Evolutionary conservation across 371 early-diverging fungal genomes (phyloP), one percentile per base, ranked within the genome.

Genomic region (Aphelidium insulamus): DNA sequence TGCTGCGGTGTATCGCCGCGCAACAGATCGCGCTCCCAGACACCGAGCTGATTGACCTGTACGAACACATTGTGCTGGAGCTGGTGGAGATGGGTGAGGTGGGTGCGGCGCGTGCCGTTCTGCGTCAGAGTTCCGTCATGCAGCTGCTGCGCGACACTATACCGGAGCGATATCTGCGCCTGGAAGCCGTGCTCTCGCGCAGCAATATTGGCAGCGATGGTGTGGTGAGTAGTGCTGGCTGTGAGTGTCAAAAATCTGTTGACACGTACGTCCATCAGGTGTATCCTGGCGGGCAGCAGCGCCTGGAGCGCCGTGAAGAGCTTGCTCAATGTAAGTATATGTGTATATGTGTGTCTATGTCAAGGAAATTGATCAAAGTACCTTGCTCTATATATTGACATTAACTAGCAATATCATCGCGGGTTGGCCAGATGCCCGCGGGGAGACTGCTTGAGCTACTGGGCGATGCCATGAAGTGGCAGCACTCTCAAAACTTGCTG

Each of bases 11-110:
- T 11, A 57, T 74, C 5, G 49, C 59, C 10, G n/a, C n/a, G n/a
- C n/a, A n/a, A n/a, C 62, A 67, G 24, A 56, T 85, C 9, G 62
- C 59, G 29, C 49, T 90, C 9, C 57, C 75, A 8, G 59, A 53
- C 8, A 52, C 52, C 23, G 70, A 72, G 30, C 55, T 82, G 22
- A 50, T 77, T 26, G 82, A 81, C 43, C 57, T 91, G 1, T 86
- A 85, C 48, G 87, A 90, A 48, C 87, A 86, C 75, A 72, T 87
- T 24, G 55, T 76, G 8, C 45, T 86, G 21, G 94, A 92, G 36
- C 51, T 90, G 17, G 56, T 73, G 6, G 94, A 92, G 40, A 49
- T 66, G 43, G 52, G 66, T 10, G 87, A 92, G 46, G 41, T 75
- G 5, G 67, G 64, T 12, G 80, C 86, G 17, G 94, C 90, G 1